Conservation (phyloP, 176 grass and related monocot species). For the Saccharum officinarum region DNA sequence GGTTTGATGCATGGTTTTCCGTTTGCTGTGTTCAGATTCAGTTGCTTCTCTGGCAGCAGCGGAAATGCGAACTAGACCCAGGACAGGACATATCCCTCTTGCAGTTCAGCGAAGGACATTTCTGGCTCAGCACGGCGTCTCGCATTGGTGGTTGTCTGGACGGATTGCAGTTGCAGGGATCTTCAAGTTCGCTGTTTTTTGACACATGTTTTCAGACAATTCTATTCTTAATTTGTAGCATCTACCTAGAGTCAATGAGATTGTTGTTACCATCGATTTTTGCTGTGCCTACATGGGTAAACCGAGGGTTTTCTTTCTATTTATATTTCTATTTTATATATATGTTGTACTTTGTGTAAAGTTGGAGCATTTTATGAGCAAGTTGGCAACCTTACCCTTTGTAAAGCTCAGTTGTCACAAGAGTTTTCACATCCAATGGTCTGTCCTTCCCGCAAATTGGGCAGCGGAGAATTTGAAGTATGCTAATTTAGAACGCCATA, state of each 20-base stretch:
- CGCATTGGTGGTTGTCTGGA: background rate
- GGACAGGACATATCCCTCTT: background rate
- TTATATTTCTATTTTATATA: background rate
- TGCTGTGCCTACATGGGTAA: background rate
- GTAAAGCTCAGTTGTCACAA: too few species aligned
- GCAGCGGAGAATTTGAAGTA: too few species aligned
- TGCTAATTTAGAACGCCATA: too few species aligned
- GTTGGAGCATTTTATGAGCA: background rate
- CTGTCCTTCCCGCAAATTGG: too few species aligned
- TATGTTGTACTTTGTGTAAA: background rate
- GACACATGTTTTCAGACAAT: background rate
- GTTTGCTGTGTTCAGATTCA: background rate
- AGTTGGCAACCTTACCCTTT: too few species aligned
- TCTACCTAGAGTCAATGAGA: background rate
- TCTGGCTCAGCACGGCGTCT: background rate
- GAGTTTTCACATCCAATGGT: too few species aligned
- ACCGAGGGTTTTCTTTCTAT: background rate
- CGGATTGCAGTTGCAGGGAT: background rate
- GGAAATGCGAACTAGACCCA: background rate
- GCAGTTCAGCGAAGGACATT: background rate
- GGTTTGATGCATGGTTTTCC: background rate
- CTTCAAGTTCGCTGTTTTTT: background rate
- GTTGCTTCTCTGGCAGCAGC: background rate
- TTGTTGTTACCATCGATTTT: background rate
- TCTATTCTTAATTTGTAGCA: background rate